Evolutionary conservation across 768 basidiomycete genomes (phyloP).

Genomic region (Lyophyllum atratum): DNA sequence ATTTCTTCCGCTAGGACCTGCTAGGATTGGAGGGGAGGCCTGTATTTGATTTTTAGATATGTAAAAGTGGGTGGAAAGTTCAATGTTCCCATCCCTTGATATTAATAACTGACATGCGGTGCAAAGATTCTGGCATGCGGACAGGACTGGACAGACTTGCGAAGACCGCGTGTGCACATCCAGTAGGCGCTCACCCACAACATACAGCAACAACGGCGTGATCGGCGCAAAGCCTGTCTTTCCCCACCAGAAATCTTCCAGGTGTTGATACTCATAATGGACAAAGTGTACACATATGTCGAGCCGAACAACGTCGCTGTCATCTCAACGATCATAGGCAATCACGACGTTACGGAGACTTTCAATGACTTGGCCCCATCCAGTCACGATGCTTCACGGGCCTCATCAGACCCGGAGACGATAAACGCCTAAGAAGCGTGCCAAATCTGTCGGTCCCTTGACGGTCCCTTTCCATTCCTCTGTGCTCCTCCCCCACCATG

Average conservation of each 20-base stretch:
- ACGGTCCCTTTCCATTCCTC: neutral
- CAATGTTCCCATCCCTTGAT: too few relatives aligned
- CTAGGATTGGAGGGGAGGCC: too few relatives aligned
- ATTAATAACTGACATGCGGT: neutral
- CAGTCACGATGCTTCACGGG: neutral
- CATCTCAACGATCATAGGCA: neutral
- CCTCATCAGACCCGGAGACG: neutral
- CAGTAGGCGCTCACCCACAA: neutral
- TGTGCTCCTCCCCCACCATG: constrained; percentile 6
- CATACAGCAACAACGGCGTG: neutral
- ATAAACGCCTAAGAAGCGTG: constrained; percentile 11
- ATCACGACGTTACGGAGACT: neutral
- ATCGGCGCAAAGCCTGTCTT: neutral
- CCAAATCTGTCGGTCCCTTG: neutral
- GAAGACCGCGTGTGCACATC: neutral
- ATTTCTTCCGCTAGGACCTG: too few relatives aligned
- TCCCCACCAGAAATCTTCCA: neutral
- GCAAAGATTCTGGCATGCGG: neutral
- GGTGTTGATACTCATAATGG: too few relatives aligned
- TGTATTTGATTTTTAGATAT: too few relatives aligned
- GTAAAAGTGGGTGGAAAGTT: too few relatives aligned
- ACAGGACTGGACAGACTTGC: neutral
- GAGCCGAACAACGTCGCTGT: constrained; percentile 4
- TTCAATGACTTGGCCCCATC: neutral
- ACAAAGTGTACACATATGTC: neutral